Conservation (phyloP, 2,329 filamentous ascomycete species). For the Proliferodiscus dingleyae region DNA sequence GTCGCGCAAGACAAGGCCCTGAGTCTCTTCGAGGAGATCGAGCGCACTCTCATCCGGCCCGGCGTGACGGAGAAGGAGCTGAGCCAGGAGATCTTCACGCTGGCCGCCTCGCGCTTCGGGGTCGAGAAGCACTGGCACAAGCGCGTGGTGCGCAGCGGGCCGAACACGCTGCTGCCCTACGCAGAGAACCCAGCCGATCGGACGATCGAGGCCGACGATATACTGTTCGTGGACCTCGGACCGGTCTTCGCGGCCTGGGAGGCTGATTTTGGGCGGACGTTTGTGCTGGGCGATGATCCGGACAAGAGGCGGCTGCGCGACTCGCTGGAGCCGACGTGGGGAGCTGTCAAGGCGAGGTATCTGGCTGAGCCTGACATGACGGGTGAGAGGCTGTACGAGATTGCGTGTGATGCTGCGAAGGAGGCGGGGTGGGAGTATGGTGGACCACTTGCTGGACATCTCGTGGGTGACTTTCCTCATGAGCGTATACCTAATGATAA, state of each 20-base stretch:
- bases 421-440: constrained; percentile 42
- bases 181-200: constrained; percentile 46
- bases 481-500: constrained; percentile 38
- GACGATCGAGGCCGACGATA: constrained; percentile 43
- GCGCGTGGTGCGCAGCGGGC: constrained; percentile 44
- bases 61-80: constrained; percentile 44
- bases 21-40: constrained; percentile 44
- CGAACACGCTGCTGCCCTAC: constrained; percentile 45
- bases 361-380: constrained; percentile 40
- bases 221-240: constrained; percentile 47
- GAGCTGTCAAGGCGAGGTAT: constrained; percentile 38
- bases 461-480: constrained; percentile 34
- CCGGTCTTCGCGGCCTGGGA: constrained; percentile 50
- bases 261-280: constrained; percentile 49
- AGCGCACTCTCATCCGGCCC: constrained; percentile 39
- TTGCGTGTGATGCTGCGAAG: constrained; percentile 36
- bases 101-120: constrained; percentile 38
- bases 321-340: constrained; percentile 43
- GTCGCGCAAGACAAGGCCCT: constrained; percentile 44
- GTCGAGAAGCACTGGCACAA: constrained; percentile 50
- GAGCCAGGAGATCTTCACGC: constrained; percentile 43
- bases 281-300: constrained; percentile 44
- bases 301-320: constrained; percentile 41
- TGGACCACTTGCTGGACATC: constrained; percentile 41
- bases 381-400: constrained; percentile 42